Conservation (phyloP, 2,329 filamentous ascomycete genomes). For the Xylariaceae sp. region DNA sequence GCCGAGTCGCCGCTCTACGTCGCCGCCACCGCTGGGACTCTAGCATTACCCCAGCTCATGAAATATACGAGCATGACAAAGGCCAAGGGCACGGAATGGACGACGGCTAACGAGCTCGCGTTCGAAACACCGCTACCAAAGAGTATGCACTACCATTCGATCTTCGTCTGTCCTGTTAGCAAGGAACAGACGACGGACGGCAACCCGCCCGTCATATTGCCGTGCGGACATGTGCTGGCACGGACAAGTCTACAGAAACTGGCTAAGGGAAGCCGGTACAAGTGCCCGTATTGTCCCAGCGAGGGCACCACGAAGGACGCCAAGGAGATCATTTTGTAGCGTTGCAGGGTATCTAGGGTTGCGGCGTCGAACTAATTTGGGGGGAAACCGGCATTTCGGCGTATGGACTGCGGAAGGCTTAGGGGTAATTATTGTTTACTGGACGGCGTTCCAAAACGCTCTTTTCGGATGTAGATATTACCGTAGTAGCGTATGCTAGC, state of each 20-base stretch:
- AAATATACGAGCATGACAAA: constrained; percentile 89
- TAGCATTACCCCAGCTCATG: constrained; percentile 84
- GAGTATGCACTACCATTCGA: constrained; percentile 81
- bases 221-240: constrained; percentile 92
- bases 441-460: too few species aligned
- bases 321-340: constrained; percentile 69
- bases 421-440: too few species aligned
- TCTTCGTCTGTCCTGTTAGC: constrained; percentile 96
- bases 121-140: constrained; percentile 68
- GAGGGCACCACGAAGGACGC: constrained; percentile 82
- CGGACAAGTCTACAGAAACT: constrained; percentile 80
- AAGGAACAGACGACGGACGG: constrained; percentile 93
- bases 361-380: too few species aligned
- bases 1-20: constrained; percentile 93
- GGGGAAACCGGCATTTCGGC: too few species aligned
- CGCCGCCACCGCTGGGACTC: constrained; percentile 87
- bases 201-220: constrained; percentile 96
- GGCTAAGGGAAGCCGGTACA: constrained; percentile 79
- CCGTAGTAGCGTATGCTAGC: too few species aligned
- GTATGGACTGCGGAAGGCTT: too few species aligned
- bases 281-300: constrained; percentile 93
- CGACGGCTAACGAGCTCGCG: constrained; percentile 84
- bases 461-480: too few species aligned
- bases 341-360: neutral
- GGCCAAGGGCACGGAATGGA: constrained; percentile 92